phyloP scores from a whole-genome alignment of 108 stramenopile genomes.

The Fragilariopsis cylindrus region DNA sequence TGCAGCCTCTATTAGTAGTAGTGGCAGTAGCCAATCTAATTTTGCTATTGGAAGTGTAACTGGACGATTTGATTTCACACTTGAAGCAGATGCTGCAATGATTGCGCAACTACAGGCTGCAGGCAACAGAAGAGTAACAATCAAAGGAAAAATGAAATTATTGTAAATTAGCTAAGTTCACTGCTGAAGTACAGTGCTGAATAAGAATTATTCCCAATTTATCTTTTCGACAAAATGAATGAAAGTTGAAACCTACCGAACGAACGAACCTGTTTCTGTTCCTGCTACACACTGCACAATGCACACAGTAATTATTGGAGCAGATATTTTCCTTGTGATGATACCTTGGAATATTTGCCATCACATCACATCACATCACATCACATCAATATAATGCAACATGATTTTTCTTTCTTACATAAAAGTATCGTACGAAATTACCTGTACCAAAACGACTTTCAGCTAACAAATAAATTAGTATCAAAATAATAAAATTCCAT shows the following conservation, averaged over 20 bases:
- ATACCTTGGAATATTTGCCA: too few species aligned
- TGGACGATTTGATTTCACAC: slow-evolving; percentile 18
- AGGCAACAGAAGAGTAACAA: slow-evolving; percentile 15
- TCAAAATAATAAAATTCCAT: too few species aligned
- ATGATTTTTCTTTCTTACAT: too few species aligned
- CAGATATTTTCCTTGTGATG: too few species aligned
- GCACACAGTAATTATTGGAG: too few species aligned
- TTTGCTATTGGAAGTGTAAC: slow-evolving; percentile 12
- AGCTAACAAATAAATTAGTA: too few species aligned
- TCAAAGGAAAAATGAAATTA: slow-evolving; percentile 15
- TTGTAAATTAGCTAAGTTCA: neutral
- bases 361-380: too few species aligned
- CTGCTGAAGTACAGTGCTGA: neutral
- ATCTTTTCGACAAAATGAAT: neutral
- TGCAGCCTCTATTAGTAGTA: neutral
- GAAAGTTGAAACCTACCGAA: neutral
- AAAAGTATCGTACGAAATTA: too few species aligned
- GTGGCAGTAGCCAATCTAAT: neutral
- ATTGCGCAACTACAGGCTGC: slow-evolving; percentile 25
- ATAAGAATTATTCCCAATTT: neutral
- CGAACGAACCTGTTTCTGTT: neutral
- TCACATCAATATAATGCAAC: too few species aligned
- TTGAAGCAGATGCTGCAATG: slow-evolving; percentile 25
- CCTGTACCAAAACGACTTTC: too few species aligned
- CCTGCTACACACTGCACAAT: neutral